phyloP scores from a whole-genome alignment of 441 rosid species.

The Flueggea neowawraea region DNA sequence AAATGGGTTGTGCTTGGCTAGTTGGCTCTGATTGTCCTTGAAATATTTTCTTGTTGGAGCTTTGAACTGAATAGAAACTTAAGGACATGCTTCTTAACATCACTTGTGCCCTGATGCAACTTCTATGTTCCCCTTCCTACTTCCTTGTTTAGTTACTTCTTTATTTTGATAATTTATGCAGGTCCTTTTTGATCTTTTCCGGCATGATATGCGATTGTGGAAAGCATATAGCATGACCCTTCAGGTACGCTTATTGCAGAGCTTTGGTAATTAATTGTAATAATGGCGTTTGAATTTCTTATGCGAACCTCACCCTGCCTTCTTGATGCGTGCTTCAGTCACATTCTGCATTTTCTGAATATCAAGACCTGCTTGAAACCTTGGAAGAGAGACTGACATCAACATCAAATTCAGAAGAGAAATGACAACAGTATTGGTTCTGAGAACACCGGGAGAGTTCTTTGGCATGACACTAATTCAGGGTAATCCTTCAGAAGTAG shows the following conservation, averaged over 20 bases:
- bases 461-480: no score
- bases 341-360: constrained; percentile 62
- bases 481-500: no score
- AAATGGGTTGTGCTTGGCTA: not conserved
- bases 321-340: constrained; percentile 45
- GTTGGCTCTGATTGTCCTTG: not conserved
- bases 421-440: constrained; percentile 5
- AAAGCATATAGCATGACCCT: constrained; percentile 81
- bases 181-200: constrained; percentile 94
- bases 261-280: constrained; percentile 6
- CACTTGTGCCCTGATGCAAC: no score
- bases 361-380: constrained; percentile 65
- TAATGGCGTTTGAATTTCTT: not conserved
- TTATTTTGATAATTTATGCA: constrained; percentile 21
- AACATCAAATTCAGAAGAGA: constrained; percentile 23
- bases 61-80: no score
- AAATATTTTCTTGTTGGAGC: no score
- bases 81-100: no score
- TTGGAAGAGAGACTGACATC: constrained; percentile 68
- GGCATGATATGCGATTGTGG: constrained; percentile 80
- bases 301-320: constrained; percentile 8
- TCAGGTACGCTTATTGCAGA: constrained; percentile 45
- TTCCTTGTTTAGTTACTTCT: no score
- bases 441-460: no score
- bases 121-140: no score